Base-by-base conservation (phyloP, 306 rosid genomes). In the Vigna angularis region DNA sequence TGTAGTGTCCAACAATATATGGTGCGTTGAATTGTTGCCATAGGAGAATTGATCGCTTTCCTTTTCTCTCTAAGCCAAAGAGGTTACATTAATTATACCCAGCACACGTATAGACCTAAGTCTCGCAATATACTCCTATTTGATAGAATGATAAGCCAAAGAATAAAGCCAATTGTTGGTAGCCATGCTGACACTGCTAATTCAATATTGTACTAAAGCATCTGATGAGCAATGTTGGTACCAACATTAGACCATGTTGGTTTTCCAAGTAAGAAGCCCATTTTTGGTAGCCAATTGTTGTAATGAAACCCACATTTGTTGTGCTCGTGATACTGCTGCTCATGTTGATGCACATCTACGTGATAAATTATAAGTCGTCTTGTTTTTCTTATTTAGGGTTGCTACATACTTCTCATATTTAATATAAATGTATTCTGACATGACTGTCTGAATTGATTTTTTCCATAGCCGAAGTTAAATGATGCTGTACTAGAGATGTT, bases 401-500 rank as follows among this genome's bases (percentile, higher is more conserved):
- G 53, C 20, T 7, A 49, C 77, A 20, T 63, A 30, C 40, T 17
- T 36, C 70, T 64, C 70, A 24, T 75, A 20, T 63, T 56, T 70
- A 65, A 26, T 49, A 26, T 47, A 45, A 70, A 34, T 73, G 34
- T 66, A 28, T 67, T 30, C 86, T 87, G 14, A 61, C 56, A 51
- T 73, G 77, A 63, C 83, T 70, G 74, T 71, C 32, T 59, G 40
- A 61, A 83, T 64, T 84, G 67, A 52, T 53, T 81, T 69, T 82
- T 84, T 72, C 57, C 81, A 87, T 91, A 96, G 99, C 99, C 99
- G 6, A 96, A 91, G 86, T 89, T 82, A 93, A 96, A 96, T 28
- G 99, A 85, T 71, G 93, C 91, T 20, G 83, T 96, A 34, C 81
- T 96, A 77, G 99, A 96, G 80, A 87, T 96, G 99, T 96, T 96